Conservation (phyloP, 345 rosid species). For the Salix koriyanagi region DNA sequence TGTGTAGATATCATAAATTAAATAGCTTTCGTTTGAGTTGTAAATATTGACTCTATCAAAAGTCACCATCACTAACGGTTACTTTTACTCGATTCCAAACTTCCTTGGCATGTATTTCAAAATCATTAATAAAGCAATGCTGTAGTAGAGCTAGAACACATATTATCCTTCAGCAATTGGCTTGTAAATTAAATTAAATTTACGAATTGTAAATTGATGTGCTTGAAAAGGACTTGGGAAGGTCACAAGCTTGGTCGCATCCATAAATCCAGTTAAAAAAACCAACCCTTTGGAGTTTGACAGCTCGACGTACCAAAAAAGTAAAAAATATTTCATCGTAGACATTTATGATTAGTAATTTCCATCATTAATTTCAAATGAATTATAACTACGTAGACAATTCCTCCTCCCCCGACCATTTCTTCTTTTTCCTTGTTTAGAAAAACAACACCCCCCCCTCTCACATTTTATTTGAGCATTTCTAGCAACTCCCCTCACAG, state of each 20-base stretch:
- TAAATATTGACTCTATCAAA: neutral
- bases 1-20: no score
- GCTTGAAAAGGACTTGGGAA: conserved; percentile 12
- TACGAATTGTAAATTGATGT: neutral
- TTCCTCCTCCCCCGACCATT: no score
- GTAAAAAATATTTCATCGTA: no score
- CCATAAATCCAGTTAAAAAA: neutral
- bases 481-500: no score
- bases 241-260: neutral
- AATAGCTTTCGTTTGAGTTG: neutral
- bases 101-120: neutral
- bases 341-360: no score
- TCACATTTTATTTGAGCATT: no score
- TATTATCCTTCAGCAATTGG: neutral
- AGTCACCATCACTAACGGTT: conserved; percentile 6
- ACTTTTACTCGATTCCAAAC: conserved; percentile 1
- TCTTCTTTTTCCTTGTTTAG: no score
- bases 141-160: neutral
- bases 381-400: no score
- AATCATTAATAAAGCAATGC: neutral
- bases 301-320: neutral
- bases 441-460: no score
- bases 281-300: neutral
- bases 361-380: no score
- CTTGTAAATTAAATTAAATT: neutral